Percentiles rank a stretch among this genome's conserved stretches.
Conservation (phyloP, 1,284 basidiomycete genomes). For the Grifola frondosa region DNA sequence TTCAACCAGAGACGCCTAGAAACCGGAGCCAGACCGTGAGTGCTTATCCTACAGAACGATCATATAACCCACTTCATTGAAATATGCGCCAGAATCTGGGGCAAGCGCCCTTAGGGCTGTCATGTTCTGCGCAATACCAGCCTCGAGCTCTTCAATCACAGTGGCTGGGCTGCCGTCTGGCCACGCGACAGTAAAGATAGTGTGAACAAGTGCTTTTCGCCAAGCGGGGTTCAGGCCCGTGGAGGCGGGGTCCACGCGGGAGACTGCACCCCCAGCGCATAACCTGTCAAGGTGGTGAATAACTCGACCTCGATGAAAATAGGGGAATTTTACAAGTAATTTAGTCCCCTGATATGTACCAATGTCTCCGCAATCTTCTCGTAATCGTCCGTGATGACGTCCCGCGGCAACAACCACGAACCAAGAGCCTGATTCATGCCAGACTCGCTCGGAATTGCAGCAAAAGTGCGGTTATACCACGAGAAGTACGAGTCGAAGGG, state of each 20-base stretch:
- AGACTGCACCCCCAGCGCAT: slow-evolving; percentile 42
- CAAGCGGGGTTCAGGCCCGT: slow-evolving; percentile 45
- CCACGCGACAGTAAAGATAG: slow-evolving; percentile 32
- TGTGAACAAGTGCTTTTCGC: slow-evolving; percentile 38
- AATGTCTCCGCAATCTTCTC: slow-evolving; percentile 29
- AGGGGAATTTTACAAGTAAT: slow-evolving; percentile 15
- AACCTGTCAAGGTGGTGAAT: slow-evolving; percentile 25
- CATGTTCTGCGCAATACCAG: slow-evolving; percentile 26
- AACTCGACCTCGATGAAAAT: not conserved
- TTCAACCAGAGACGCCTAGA: slow-evolving; percentile 42
- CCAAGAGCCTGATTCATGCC: slow-evolving; percentile 28
- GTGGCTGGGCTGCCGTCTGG: slow-evolving; percentile 27
- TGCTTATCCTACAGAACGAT: not conserved
- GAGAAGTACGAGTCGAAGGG: slow-evolving; percentile 28
- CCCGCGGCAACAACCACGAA: slow-evolving; percentile 38
- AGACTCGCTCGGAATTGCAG: not conserved
- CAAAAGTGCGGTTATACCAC: slow-evolving; percentile 22
- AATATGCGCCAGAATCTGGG: slow-evolving; percentile 37
- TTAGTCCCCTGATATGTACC: slow-evolving; percentile 15
- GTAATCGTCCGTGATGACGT: slow-evolving; percentile 28
- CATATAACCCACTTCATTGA: slow-evolving; percentile 40
- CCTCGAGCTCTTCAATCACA: slow-evolving; percentile 27
- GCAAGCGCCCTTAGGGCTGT: slow-evolving; percentile 23
- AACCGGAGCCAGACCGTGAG: not conserved
- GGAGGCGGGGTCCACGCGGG: slow-evolving; percentile 33